These are phyloP conservation scores for Pseudogymnoascus sp. DNA, from an alignment of 2,329 filamentous ascomycete genomes.

Conservation along the genomic window DNA sequence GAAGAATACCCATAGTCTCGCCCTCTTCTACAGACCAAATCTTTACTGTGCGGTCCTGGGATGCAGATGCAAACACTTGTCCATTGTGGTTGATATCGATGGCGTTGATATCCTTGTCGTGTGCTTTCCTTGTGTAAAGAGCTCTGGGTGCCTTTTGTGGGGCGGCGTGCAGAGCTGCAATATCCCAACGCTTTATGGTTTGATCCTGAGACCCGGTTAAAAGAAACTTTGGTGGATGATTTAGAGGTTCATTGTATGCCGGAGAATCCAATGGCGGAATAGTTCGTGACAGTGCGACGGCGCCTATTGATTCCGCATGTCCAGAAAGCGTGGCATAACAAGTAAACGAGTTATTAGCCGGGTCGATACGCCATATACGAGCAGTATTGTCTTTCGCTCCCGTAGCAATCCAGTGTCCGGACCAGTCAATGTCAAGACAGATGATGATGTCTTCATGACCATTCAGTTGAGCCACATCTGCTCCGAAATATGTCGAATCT, in stretches of 20 bases:
- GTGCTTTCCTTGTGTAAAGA: constrained; percentile 82
- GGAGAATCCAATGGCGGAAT: constrained; percentile 59
- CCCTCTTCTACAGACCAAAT: constrained; percentile 90
- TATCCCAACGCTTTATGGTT: constrained; percentile 91
- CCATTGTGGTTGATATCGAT: constrained; percentile 68
- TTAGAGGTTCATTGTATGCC: constrained; percentile 63
- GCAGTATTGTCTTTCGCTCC: constrained; percentile 96
- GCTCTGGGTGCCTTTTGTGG: constrained; percentile 53
- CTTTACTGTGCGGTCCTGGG: constrained; percentile 93
- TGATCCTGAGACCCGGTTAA: constrained; percentile 92
- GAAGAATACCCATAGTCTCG: constrained; percentile 80
- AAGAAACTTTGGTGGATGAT: constrained; percentile 72
- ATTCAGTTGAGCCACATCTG: constrained; percentile 75
- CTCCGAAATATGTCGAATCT: constrained; percentile 62
- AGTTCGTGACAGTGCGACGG: constrained; percentile 70
- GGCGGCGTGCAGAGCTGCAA: constrained; percentile 41
- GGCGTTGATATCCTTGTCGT: constrained; percentile 98
- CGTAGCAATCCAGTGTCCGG: constrained; percentile 90
- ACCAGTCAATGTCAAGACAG: constrained; percentile 90
- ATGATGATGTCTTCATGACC: constrained; percentile 96
- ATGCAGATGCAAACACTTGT: constrained; percentile 87
- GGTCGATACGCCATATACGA: constrained; percentile 79
- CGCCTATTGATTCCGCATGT: constrained; percentile 87
- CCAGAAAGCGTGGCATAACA: constrained; percentile 79
- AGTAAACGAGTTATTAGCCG: constrained; percentile 61